phyloP scores from a whole-genome alignment of 73 alveolate species.

The Paramecium sonneborni region DNA sequence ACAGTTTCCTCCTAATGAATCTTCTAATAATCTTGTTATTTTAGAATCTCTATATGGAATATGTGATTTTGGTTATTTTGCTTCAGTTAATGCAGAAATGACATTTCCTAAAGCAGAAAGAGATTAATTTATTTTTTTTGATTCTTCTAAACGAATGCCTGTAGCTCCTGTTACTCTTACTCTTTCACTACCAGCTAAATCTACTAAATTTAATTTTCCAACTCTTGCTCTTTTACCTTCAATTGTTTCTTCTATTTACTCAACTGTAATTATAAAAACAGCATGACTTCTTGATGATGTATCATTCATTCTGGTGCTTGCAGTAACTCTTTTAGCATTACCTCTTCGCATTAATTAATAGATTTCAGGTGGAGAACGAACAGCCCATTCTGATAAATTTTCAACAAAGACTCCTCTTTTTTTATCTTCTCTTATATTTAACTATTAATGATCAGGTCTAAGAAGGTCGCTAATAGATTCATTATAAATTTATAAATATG shows the following conservation, averaged over 20 bases:
- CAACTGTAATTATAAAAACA: conserved; percentile 94
- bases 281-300: conserved; percentile 95
- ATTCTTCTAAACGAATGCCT: conserved; percentile 82
- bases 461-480: conserved; percentile 83
- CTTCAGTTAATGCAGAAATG: conserved; percentile 79
- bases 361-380: conserved; percentile 91
- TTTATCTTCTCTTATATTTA: conserved; percentile 93
- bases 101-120: conserved; percentile 89
- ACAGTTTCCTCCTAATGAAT: conserved; percentile 89
- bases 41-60: conserved; percentile 91
- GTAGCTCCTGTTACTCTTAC: conserved; percentile 80
- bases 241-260: conserved; percentile 70
- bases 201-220: conserved; percentile 84
- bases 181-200: conserved; percentile 91
- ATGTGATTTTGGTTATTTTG: conserved; percentile 75
- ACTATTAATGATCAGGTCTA: conserved; percentile 60
- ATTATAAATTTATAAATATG: conserved; percentile 87
- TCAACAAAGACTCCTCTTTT: conserved; percentile 97
- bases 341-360: conserved; percentile 92
- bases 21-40: conserved; percentile 87
- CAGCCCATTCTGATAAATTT: conserved; percentile 97
- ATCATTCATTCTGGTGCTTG: conserved; percentile 95
- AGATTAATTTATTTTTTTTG: conserved; percentile 82
- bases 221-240: conserved; percentile 69
- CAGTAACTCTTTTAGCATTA: conserved; percentile 85